Base-by-base conservation (phyloP, 2,329 filamentous ascomycete species). In the Beauveria asiatica region DNA sequence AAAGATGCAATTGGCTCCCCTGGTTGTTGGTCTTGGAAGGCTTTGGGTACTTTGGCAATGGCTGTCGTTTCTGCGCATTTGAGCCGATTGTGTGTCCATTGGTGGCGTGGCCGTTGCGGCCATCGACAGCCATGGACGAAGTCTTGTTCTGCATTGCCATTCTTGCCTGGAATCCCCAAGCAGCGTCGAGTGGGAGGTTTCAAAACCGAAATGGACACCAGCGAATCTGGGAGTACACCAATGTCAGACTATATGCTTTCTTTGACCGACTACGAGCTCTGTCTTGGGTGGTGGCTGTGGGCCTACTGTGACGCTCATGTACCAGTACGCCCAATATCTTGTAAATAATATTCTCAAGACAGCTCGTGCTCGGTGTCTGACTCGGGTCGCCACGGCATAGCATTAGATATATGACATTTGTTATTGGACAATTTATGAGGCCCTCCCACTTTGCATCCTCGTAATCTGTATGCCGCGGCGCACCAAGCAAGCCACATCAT, bases 1-100 rank as follows among this genome's bases (percentile, higher is more conserved):
- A 66, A 1, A 71, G 9, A 5, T 65, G 50, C n/a, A 62, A 64
- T 19, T 33, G 45, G 23, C 21, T 42, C 1, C 33, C 45, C 11
- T 33, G 10, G 5, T 3, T 21, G 2, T n/a, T 19, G 0, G 4
- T 3, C 21, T 50, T 51, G 23, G 46, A 33, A 13, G 56, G 30
- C 37, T 50, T 58, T 7, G 56, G 48, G 17, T 58, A 51, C n/a
- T 58, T 42, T 11, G 56, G 46, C 39, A 17, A 23, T 11, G 46
- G 46, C 37, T 51, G 33, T 10, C 7, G 46, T 6, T 21, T 3
- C 3, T 3, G 37, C 10, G 16, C 16, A 17, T 17, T 50, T 1
- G 3, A 2, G 0, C 46, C 48, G 23, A 52, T 53, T 1, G 21
- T 25, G 39, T 52, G 39, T 17, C 59, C 59, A 53, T 61, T 61